Conservation (phyloP, 306 rosid genomes). For the Vigna nakashimae region DNA sequence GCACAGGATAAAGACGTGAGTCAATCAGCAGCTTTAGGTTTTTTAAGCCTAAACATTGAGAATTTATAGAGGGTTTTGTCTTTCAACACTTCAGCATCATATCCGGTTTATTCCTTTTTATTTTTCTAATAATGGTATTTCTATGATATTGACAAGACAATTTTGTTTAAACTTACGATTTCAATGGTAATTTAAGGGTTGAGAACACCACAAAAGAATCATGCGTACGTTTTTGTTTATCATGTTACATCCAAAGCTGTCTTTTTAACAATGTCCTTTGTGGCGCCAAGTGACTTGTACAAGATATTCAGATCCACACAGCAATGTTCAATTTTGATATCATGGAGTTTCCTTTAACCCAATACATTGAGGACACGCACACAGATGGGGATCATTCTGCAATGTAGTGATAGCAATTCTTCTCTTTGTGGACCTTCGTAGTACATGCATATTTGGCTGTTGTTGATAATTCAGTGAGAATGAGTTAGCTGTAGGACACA, state of each 20-base stretch:
- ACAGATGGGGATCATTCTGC: neutral
- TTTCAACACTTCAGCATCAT: neutral
- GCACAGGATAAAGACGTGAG: neutral
- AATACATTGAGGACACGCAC: neutral
- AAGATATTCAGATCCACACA: constrained; percentile 2
- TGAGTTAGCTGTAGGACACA: constrained; percentile 27
- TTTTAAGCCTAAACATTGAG: neutral
- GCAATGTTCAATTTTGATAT: constrained; percentile 31
- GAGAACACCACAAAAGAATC: neutral
- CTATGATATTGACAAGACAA: too few species aligned
- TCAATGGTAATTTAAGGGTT: neutral
- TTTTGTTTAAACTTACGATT: neutral
- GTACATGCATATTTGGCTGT: constrained; percentile 23
- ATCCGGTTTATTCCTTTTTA: neutral
- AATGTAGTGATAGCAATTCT: constrained; percentile 33
- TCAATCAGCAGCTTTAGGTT: neutral
- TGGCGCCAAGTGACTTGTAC: constrained; percentile 22
- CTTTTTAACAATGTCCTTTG: neutral
- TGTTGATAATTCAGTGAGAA: constrained; percentile 39
- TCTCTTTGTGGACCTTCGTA: constrained; percentile 30
- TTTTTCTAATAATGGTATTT: too few species aligned
- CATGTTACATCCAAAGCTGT: neutral
- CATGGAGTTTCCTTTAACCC: neutral
- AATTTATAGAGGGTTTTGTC: neutral
- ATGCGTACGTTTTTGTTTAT: neutral